Conservation (phyloP, 2,329 filamentous ascomycete genomes). For the Colletotrichum brevisporum region DNA sequence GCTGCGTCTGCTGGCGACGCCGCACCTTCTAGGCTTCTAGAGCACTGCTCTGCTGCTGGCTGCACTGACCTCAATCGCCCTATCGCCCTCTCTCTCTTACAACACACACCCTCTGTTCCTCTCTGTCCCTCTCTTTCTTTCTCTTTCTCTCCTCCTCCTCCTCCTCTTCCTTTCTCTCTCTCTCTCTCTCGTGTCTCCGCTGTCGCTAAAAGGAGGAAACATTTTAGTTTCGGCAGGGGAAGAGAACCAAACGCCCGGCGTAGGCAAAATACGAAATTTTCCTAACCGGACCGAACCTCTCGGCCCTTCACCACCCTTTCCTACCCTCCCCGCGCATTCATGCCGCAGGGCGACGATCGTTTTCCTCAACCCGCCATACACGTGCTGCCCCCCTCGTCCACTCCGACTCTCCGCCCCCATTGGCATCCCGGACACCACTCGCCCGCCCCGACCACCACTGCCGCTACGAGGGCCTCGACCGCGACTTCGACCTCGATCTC, state of each 20-base stretch:
- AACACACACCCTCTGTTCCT: too few species aligned
- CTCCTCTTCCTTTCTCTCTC: background rate
- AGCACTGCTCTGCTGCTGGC: too few species aligned
- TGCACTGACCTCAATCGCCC: too few species aligned
- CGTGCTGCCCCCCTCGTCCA: slow-evolving; percentile 19
- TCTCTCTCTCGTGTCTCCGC: slow-evolving; percentile 27
- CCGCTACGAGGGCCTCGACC: slow-evolving; percentile 5
- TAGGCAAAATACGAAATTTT: slow-evolving; percentile 38
- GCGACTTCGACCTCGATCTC: slow-evolving; percentile 13
- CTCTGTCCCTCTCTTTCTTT: too few species aligned
- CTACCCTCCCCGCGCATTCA: slow-evolving; percentile 38
- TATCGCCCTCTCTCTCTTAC: too few species aligned
- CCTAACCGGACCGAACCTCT: slow-evolving; percentile 31
- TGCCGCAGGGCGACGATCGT: slow-evolving; percentile 40
- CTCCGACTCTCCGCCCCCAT: slow-evolving; percentile 29
- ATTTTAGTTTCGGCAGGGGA: slow-evolving; percentile 41
- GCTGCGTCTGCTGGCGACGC: too few species aligned
- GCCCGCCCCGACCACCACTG: slow-evolving; percentile 1
- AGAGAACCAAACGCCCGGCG: slow-evolving; percentile 27
- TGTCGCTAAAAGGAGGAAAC: slow-evolving; percentile 33
- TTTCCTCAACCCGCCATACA: slow-evolving; percentile 35
- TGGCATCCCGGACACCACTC: slow-evolving; percentile 18
- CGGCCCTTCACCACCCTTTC: slow-evolving; percentile 28
- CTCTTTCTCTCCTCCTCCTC: background rate
- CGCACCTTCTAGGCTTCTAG: too few species aligned